These are phyloP conservation scores for Astrothelium subdiscretum DNA, from an alignment of 495 filamentous ascomycete species.

Conservation along the genomic window DNA sequence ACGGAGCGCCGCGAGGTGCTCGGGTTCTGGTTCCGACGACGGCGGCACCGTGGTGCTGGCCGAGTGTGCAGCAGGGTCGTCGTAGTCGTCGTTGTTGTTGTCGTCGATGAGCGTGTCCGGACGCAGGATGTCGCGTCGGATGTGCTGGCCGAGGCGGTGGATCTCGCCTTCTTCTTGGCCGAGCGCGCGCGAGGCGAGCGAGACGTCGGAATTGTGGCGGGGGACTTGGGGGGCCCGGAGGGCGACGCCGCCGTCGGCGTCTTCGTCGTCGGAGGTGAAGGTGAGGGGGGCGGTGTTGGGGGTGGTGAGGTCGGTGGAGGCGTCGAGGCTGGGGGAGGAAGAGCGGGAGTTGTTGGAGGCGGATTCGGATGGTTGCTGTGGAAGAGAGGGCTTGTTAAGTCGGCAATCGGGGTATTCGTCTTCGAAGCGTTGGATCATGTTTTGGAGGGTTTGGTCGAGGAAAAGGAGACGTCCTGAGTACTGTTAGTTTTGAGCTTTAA, in stretches of 20 bases:
- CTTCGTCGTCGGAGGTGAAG: slow-evolving; percentile 10
- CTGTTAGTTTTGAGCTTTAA: neutral
- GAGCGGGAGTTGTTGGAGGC: slow-evolving; percentile 11
- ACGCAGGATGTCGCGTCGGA: slow-evolving; percentile 57
- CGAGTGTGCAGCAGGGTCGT: neutral
- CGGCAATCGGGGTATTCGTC: slow-evolving; percentile 89
- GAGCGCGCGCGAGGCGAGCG: slow-evolving; percentile 64
- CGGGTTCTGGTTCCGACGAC: neutral
- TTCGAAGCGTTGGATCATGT: slow-evolving; percentile 91
- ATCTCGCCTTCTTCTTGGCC: slow-evolving; percentile 82
- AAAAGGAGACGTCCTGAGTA: slow-evolving; percentile 65
- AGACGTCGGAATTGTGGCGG: slow-evolving; percentile 66
- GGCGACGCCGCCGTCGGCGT: slow-evolving; percentile 28
- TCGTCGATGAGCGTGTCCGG: slow-evolving; percentile 23
- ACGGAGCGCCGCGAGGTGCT: slow-evolving; percentile 59
- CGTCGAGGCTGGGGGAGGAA: slow-evolving; percentile 25
- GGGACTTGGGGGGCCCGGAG: slow-evolving; percentile 32
- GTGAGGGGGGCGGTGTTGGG: slow-evolving; percentile 27
- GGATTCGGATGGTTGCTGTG: slow-evolving; percentile 9
- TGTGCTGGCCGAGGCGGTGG: slow-evolving; percentile 70
- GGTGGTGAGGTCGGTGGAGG: slow-evolving; percentile 27
- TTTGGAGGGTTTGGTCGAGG: slow-evolving; percentile 76
- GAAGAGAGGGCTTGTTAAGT: slow-evolving; percentile 26
- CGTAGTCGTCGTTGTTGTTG: slow-evolving; percentile 22
- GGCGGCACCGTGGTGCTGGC: neutral